phyloP scores from a whole-genome alignment of 2,329 filamentous ascomycete species.

The Drechslerella dactyloides region DNA sequence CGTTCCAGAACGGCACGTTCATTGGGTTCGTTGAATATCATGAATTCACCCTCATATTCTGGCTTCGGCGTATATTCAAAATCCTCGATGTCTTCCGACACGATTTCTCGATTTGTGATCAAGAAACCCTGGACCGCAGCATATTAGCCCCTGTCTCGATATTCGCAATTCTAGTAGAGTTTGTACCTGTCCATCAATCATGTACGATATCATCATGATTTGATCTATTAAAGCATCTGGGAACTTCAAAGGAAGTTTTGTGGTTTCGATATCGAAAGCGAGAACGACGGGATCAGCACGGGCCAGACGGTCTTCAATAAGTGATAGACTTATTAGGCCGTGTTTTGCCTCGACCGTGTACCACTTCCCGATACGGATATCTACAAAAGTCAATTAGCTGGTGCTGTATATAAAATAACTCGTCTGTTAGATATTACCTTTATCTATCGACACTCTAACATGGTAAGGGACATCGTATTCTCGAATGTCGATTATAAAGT shows the following conservation, averaged over 20 bases:
- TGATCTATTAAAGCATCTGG: constrained; percentile 93
- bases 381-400: constrained; percentile 60
- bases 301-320: constrained; percentile 83
- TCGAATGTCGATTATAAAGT: constrained; percentile 97
- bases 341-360: constrained; percentile 95
- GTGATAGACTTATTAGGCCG: constrained; percentile 79
- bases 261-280: constrained; percentile 99
- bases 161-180: not conserved
- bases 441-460: constrained; percentile 96
- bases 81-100: constrained; percentile 94
- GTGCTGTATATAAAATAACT: no score
- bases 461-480: constrained; percentile 99
- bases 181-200: constrained; percentile 85
- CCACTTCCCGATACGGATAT: constrained; percentile 96
- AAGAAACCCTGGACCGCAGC: constrained; percentile 70
- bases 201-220: constrained; percentile 99
- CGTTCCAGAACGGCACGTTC: constrained; percentile 86
- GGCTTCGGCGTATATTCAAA: constrained; percentile 98
- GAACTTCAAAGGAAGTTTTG: constrained; percentile 93
- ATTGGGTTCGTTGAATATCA: constrained; percentile 97
- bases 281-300: constrained; percentile 96
- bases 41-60: constrained; percentile 92
- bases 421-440: constrained; percentile 64
- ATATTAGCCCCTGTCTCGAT: not conserved
- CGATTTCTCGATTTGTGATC: constrained; percentile 96